Evolutionary conservation across 1,284 basidiomycete genomes (phyloP).

Genomic region (Hemileccinum hortonii): DNA sequence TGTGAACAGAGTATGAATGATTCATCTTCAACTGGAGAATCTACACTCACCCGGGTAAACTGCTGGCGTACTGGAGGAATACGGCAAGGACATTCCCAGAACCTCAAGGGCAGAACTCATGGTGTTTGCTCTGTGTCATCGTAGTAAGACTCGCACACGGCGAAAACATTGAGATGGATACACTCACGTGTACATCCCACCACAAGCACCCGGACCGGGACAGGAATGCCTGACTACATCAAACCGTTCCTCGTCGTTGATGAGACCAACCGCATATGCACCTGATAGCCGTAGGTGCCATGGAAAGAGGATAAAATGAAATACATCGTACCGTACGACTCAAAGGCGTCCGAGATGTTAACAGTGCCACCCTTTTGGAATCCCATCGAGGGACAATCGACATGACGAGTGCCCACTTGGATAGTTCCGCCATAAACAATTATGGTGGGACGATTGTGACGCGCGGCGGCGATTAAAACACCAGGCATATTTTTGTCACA

Average conservation of each 20-base stretch:
- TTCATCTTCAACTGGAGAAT: not conserved
- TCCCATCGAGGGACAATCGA: conserved; percentile 81
- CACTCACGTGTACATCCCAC: conserved; percentile 80
- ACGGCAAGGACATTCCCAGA: conserved; percentile 89
- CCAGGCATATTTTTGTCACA: conserved; percentile 97
- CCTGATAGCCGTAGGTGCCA: conserved; percentile 40
- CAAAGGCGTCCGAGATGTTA: conserved; percentile 82
- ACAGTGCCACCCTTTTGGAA: conserved; percentile 75
- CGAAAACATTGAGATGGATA: not conserved
- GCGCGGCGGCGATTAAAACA: conserved; percentile 79
- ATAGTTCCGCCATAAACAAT: conserved; percentile 88
- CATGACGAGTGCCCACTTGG: conserved; percentile 67
- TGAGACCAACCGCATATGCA: conserved; percentile 71
- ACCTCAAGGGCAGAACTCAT: conserved; percentile 91
- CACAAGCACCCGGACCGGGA: conserved; percentile 75
- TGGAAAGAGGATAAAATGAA: not conserved
- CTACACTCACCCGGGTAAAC: conserved; percentile 58
- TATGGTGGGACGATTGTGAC: conserved; percentile 84
- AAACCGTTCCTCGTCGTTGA: conserved; percentile 73
- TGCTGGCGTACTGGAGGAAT: conserved; percentile 84
- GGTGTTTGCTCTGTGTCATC: conserved; percentile 64
- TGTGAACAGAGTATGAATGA: conserved; percentile 23
- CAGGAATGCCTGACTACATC: conserved; percentile 83
- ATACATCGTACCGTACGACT: conserved; percentile 62
- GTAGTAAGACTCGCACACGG: not conserved